Percentiles rank a stretch among this genome's conserved stretches.
phyloP scores from a whole-genome alignment of 2,329 filamentous ascomycete species.

The Fonsecaea multimorphosa region DNA sequence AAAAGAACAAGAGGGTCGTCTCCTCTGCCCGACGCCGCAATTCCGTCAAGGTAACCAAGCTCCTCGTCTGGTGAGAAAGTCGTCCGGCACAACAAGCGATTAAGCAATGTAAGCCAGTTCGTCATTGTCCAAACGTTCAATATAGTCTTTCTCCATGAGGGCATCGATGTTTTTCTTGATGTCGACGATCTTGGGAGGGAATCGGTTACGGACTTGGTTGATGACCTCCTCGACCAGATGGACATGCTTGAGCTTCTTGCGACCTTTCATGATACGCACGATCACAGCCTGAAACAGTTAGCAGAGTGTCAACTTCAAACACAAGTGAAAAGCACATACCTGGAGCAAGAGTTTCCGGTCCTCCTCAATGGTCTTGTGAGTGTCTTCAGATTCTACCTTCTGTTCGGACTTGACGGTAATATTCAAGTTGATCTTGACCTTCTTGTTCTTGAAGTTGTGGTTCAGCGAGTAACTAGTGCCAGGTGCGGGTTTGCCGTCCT shows the following conservation, averaged over 20 bases:
- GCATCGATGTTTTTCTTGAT: constrained; percentile 99
- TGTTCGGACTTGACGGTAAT: constrained; percentile 92
- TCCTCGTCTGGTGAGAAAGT: background rate
- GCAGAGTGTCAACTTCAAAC: constrained; percentile 35
- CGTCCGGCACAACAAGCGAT: constrained; percentile 37
- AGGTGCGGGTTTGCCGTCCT: constrained; percentile 75
- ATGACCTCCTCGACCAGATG: constrained; percentile 95
- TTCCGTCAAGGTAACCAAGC: background rate
- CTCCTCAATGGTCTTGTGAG: constrained; percentile 99
- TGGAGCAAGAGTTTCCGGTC: constrained; percentile 95
- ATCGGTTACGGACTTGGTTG: constrained; percentile 89
- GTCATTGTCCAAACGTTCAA: constrained; percentile 92
- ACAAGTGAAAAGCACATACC: constrained; percentile 63
- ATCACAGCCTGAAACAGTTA: constrained; percentile 77
- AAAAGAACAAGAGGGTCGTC: background rate
- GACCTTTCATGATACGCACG: constrained; percentile 99
- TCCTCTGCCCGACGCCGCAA: background rate
- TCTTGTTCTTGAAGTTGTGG: constrained; percentile 97
- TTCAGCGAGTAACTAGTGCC: constrained; percentile 85
- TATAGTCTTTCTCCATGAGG: constrained; percentile 96
- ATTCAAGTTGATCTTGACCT: constrained; percentile 95
- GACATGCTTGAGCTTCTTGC: constrained; percentile 98
- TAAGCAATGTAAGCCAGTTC: constrained; percentile 93
- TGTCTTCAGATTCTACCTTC: constrained; percentile 95
- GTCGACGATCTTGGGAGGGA: constrained; percentile 88